These are phyloP conservation scores for Meripilus lineatus DNA, from an alignment of 1,284 basidiomycete species.

Conservation along the genomic window DNA sequence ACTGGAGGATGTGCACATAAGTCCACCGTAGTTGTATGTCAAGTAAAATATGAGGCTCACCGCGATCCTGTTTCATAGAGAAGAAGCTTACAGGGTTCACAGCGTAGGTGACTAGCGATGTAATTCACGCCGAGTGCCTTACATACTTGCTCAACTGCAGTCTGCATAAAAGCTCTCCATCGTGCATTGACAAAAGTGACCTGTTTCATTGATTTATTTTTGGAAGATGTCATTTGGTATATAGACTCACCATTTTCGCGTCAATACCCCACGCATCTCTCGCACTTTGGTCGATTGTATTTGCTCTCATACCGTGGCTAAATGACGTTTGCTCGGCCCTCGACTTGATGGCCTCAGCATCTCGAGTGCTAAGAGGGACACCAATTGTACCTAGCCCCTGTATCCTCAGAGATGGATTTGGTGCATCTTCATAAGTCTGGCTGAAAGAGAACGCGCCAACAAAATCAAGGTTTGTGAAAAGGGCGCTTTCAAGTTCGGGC, in stretches of 20 bases:
- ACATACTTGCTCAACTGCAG: conserved; percentile 24
- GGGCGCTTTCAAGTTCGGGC: conserved; percentile 1
- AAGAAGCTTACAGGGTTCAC: conserved; percentile 40
- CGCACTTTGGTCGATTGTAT: conserved; percentile 18
- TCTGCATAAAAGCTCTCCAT: conserved; percentile 16
- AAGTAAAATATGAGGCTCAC: conserved; percentile 23
- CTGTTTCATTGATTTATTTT: not conserved
- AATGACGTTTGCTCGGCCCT: conserved; percentile 26
- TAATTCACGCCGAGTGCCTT: conserved; percentile 11
- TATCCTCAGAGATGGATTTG: conserved; percentile 18
- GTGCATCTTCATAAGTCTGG: conserved; percentile 16
- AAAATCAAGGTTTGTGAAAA: conserved; percentile 1
- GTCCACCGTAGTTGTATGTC: not conserved
- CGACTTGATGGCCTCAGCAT: conserved; percentile 8
- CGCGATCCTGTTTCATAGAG: conserved; percentile 43
- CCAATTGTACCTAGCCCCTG: conserved; percentile 27
- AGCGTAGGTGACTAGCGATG: conserved; percentile 19
- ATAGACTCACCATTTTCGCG: conserved; percentile 8
- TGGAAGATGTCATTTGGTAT: conserved; percentile 28
- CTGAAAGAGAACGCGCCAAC: conserved; percentile 17
- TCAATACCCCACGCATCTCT: conserved; percentile 23
- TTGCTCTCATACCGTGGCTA: conserved; percentile 18
- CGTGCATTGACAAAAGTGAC: conserved; percentile 15
- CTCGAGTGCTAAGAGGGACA: conserved; percentile 28
- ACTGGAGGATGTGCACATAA: conserved; percentile 11